A percentile compares a stretch with the other conserved stretches of the same genome.
phyloP scores from a whole-genome alignment of 2,329 filamentous ascomycete species.

The Pseudogymnoascus sp. region DNA sequence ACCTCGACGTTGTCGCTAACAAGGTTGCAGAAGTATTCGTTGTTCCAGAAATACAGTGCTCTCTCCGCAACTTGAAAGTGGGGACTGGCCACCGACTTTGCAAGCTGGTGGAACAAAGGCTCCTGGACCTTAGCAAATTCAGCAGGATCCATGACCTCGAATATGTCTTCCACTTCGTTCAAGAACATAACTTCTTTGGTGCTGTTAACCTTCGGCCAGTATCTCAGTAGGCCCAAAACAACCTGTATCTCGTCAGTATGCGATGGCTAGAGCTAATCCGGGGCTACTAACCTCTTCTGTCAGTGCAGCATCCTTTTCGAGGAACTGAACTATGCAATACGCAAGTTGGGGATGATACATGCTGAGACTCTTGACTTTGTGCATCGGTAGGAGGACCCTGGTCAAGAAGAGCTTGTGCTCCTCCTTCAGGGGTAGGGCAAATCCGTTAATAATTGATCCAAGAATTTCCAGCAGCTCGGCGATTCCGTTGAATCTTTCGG shows the following conservation, averaged over 20 bases:
- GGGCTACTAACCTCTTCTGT: conserved; percentile 73
- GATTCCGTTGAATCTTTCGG: conserved; percentile 96
- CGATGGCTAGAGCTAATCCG: background rate
- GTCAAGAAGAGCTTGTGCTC: conserved; percentile 98
- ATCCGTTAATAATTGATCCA: conserved; percentile 98
- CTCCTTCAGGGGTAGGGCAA: conserved; percentile 91
- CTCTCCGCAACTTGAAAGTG: conserved; percentile 98
- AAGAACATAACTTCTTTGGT: conserved; percentile 99
- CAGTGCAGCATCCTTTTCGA: conserved; percentile 93
- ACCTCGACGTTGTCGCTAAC: conserved; percentile 99
- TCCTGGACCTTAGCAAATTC: conserved; percentile 99
- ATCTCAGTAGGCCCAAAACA: conserved; percentile 85
- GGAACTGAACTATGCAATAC: conserved; percentile 97
- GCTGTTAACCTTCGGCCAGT: conserved; percentile 99
- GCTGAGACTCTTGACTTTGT: conserved; percentile 98
- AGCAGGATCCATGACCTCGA: conserved; percentile 98
- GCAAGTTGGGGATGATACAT: conserved; percentile 99
- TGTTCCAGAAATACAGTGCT: conserved; percentile 99
- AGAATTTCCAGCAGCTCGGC: conserved; percentile 94
- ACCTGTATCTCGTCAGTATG: conserved; percentile 46
- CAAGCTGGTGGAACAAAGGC: conserved; percentile 91
- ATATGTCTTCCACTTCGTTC: conserved; percentile 98
- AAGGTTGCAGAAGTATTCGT: conserved; percentile 98
- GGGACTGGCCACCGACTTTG: conserved; percentile 95
- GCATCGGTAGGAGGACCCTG: conserved; percentile 80